Base-by-base conservation (phyloP, 805 yeast genomes). In the Sugiyamaella marilandica region DNA sequence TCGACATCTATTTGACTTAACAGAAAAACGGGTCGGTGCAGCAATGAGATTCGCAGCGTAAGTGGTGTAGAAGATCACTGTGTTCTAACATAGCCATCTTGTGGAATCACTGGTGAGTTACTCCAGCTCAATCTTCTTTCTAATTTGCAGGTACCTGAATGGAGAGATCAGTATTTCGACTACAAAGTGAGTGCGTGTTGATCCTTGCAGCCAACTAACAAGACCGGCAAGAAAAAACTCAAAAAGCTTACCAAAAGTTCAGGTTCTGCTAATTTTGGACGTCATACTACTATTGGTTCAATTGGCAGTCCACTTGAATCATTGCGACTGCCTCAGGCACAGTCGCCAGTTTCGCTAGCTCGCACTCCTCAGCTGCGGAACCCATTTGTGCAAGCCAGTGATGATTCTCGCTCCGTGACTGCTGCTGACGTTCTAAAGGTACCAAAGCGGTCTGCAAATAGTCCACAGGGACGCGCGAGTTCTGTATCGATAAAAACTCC, bases 221-320 rank as follows among this genome's bases (percentile, higher is more conserved):
- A 62, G 69, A 63, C 61, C 10, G 85, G 86, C 41, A 82, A 82
- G 63, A 77, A 78, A 63, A 64, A 74, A 39, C 76, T 82, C 51
- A 76, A 77, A 55, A 69, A 69, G 50, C 62, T 74, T n/a, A 53
- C 39, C 44, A 56, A 61, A 51, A 58, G 44, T 10, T 54, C 56
- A 1, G 48, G 44, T 32, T 39, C 49, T 11, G 43, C 29, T 1
- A n/a, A 43, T 2, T 19, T 32, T 9, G 45, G 19, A 34, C 39
- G 18, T 5, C 31, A 33, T 46, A 41, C 24, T 39, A 16, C 14
- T 26, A 29, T 18, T 43, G 13, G 33, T 31, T 29, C 35, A 48
- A 21, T 13, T 13, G 11, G 44, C n/a, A 33, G 32, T 59, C 48
- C 51, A 45, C 46, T 62, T 13, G 29, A 32, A 10, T 24, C 45